phyloP scores from a whole-genome alignment of 2,329 filamentous ascomycete genomes.

The Keithomyces neogunnii region DNA sequence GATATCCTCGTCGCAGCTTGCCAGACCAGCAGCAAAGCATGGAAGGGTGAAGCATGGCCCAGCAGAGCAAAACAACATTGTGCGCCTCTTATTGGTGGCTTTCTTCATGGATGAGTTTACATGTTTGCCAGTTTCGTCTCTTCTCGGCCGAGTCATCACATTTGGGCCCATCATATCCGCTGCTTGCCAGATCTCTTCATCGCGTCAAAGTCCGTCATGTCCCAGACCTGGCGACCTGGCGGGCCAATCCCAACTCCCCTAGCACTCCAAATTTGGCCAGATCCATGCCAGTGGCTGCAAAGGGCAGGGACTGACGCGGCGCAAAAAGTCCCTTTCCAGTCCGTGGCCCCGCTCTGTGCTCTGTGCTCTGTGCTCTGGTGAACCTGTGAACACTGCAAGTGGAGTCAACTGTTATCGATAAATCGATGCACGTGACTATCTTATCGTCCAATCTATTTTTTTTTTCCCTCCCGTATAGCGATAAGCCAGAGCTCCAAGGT shows the following conservation, averaged over 20 bases:
- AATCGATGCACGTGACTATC: constrained; percentile 13
- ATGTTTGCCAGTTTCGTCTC: neutral
- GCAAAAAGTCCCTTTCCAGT: too few relatives aligned
- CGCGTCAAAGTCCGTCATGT: neutral
- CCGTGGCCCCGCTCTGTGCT: neutral
- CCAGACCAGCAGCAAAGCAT: too few relatives aligned
- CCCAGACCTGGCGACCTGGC: neutral
- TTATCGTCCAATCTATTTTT: constrained; percentile 23
- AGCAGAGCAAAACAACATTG: neutral
- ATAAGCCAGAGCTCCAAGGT: constrained; percentile 7
- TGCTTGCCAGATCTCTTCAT: neutral
- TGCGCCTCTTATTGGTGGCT: neutral
- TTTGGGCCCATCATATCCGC: neutral
- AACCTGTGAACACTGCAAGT: too few relatives aligned
- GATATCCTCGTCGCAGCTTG: neutral
- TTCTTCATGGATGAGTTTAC: neutral
- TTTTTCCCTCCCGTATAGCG: constrained; percentile 11
- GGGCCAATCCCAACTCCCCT: neutral
- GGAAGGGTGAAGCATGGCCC: neutral
- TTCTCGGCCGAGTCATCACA: neutral
- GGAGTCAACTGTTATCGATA: constrained; percentile 15
- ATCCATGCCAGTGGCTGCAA: neutral
- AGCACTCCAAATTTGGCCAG: neutral
- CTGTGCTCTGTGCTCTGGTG: too few relatives aligned
- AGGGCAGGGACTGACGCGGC: too few relatives aligned